Base-by-base conservation (phyloP, 1,284 basidiomycete genomes). In the Stygiomarasmius scandens region DNA sequence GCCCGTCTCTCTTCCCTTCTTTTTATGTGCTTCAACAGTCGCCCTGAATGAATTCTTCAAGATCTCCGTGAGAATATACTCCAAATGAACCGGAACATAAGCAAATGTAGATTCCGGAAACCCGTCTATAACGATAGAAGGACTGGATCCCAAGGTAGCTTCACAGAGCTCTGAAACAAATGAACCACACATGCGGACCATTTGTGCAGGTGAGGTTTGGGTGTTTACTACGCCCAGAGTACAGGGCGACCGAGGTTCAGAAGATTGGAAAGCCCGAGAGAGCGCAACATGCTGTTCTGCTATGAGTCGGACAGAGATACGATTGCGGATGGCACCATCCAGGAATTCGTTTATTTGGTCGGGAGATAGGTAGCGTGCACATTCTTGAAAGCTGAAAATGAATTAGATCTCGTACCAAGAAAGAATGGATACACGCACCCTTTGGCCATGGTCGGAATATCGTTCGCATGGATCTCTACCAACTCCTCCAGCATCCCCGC, bases 251-350 rank as follows among this genome's bases (percentile, higher is more conserved):
- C 76, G 69, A 48, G 76, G 68, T 52, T 74, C 70, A 6, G 5
- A 12, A 32, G 29, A 32, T 12, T 32, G 29, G 52, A 92, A 71
- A 1, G 86, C 86, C 52, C 82, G 82, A 2, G 91, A 90, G 22
- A 96, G 78, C 1, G 92, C 87, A 43, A 96, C 89, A 68, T 96
- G 95, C 68, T 96, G 95, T 69, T 96, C 94, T 44, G 93, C 95
- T 61, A 96, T 94, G 54, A 96, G 77, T 19, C 94, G 88, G 25
- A 96, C 88, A 27, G 91, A 92, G 57, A 96, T 94, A 44, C 94
- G 86, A 64, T 88, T 93, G 29, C 89, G 87, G 66, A 96, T 95
- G 19, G 92, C 88, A 23, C 86, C 86, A 67, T 96, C 90, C 32
- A 96, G 74, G 69, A 96, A 96, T 50, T 80, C 78, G 66, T 83